phyloP scores from a whole-genome alignment of 805 yeast species.

The Myxozyma vanderwaltii region DNA sequence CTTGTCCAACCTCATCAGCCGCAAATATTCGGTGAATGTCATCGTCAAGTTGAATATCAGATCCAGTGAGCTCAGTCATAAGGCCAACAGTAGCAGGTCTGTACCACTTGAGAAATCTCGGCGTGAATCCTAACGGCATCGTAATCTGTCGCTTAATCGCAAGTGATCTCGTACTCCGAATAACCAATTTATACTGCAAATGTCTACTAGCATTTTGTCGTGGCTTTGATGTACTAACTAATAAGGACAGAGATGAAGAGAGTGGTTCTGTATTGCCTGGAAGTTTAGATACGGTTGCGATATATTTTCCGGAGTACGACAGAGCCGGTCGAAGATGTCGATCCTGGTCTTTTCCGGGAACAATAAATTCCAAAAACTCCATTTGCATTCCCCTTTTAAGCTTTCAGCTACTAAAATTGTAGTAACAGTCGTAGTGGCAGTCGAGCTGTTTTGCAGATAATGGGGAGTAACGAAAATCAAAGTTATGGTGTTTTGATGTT shows the following conservation, averaged over 20 bases:
- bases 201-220: not conserved
- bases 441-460: not conserved
- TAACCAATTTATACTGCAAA: constrained; percentile 9
- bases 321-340: not conserved
- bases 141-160: constrained; percentile 16
- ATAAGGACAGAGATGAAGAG: not conserved
- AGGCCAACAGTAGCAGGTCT: constrained; percentile 2
- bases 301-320: constrained; percentile 21
- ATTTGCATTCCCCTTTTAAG: not conserved
- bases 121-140: constrained; percentile 22
- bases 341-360: not conserved
- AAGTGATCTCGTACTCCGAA: constrained; percentile 20
- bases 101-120: constrained; percentile 26
- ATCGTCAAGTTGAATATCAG: constrained; percentile 7
- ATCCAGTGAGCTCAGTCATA: not conserved
- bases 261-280: not conserved
- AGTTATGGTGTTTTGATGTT: not conserved
- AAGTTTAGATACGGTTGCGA: constrained; percentile 18
- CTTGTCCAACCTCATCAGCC: constrained; percentile 23
- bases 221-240: not conserved
- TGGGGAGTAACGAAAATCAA: no score
- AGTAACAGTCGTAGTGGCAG: not conserved
- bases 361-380: constrained; percentile 26
- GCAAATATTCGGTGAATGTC: constrained; percentile 25
- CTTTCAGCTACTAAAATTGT: not conserved